These are phyloP conservation scores for Catharanthus roseus DNA, from an alignment of 257 asterid species.

Conservation along the genomic window DNA sequence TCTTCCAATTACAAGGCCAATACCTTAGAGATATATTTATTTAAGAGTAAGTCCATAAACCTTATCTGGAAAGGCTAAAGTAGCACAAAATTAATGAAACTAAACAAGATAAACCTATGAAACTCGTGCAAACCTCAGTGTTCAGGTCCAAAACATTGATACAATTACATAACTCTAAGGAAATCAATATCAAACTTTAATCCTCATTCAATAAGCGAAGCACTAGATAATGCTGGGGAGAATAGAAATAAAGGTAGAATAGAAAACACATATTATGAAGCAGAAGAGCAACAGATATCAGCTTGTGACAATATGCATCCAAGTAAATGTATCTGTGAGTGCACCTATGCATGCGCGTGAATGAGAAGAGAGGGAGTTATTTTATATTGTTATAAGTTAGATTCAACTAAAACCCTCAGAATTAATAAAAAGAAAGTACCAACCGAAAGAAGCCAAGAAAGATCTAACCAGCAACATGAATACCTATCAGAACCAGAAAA, in stretches of 20 bases:
- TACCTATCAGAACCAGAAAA: neutral
- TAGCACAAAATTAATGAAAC: neutral
- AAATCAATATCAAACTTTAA: neutral
- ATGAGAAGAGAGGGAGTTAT: neutral
- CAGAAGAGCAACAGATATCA: neutral
- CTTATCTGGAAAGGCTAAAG: neutral
- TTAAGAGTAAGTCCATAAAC: neutral
- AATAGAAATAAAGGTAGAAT: neutral
- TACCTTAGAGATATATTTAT: neutral
- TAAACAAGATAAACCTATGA: neutral
- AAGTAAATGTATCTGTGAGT: neutral
- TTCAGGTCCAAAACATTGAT: neutral
- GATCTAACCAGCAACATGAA: neutral
- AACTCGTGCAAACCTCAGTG: neutral
- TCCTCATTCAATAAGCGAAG: neutral
- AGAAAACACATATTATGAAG: neutral
- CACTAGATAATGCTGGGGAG: neutral
- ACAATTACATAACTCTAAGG: neutral
- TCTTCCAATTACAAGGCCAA: neutral
- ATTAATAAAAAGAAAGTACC: neutral
- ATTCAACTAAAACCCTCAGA: neutral
- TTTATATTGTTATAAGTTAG: neutral
- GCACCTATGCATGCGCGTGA: too few relatives aligned
- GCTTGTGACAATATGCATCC: neutral
- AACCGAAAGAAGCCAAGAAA: neutral